Percentiles rank a stretch among this genome's conserved stretches.
phyloP scores from a whole-genome alignment of 768 basidiomycete genomes.

The Tylopilus plumbeoviolaceoides region DNA sequence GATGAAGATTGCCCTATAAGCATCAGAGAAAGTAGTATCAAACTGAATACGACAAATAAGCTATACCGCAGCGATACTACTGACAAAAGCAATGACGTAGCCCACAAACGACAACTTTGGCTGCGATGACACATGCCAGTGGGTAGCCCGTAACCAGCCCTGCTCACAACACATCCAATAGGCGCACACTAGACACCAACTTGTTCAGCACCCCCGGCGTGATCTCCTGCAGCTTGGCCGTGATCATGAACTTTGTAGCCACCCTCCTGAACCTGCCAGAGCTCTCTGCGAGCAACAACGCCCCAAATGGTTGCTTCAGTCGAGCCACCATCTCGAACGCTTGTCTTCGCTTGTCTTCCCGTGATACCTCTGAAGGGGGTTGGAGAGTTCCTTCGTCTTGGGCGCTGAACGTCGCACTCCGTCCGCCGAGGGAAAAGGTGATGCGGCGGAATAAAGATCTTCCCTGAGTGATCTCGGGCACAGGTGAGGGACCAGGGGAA shows the following conservation, averaged over 20 bases:
- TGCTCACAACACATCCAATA: background rate
- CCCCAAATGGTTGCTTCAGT: background rate
- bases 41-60: too few species aligned
- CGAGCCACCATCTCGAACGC: background rate
- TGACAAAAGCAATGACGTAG: too few species aligned
- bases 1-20: too few species aligned
- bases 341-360: background rate
- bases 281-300: background rate
- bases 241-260: background rate
- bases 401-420: background rate
- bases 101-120: too few species aligned
- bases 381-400: background rate
- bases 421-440: background rate
- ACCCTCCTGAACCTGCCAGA: background rate
- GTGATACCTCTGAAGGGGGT: background rate
- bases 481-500: background rate
- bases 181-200: background rate
- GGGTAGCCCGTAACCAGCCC: too few species aligned
- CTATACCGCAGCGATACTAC: too few species aligned
- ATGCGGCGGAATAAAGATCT: background rate
- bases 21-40: too few species aligned
- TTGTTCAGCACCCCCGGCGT: background rate
- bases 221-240: background rate
- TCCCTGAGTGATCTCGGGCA: too few species aligned
- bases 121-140: too few species aligned